Evolutionary conservation across 345 rosid species (phyloP).

Genomic region (Camelina laxa): DNA sequence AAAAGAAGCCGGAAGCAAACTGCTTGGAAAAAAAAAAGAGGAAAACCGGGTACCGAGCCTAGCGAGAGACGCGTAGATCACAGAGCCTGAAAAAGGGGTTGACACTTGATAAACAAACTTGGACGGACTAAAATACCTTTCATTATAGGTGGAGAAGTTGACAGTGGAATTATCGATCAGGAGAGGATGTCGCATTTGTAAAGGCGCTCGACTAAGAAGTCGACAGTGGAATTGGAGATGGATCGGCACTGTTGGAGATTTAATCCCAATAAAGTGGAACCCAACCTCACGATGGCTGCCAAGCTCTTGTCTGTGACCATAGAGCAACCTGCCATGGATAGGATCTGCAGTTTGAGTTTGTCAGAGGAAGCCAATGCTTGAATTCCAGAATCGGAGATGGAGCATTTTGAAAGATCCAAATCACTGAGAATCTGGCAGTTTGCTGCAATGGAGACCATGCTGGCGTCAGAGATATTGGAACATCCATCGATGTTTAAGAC

Average conservation of each 20-base stretch:
- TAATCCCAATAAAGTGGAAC: constrained; percentile 72
- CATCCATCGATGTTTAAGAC: constrained; percentile 78
- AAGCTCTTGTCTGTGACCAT: constrained; percentile 70
- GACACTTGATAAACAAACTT: constrained; percentile 58
- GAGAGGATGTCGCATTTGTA: constrained; percentile 89
- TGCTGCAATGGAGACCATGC: constrained; percentile 67
- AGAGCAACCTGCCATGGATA: constrained; percentile 75
- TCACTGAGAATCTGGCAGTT: constrained; percentile 76
- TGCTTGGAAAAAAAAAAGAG: constrained; percentile 34
- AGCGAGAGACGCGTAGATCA: constrained; percentile 24
- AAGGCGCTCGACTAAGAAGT: constrained; percentile 63
- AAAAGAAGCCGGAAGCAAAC: constrained; percentile 52
- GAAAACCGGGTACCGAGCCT: constrained; percentile 39
- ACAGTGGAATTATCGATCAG: constrained; percentile 43
- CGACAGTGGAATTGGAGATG: constrained; percentile 57
- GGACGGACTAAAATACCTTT: constrained; percentile 51
- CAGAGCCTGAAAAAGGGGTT: constrained; percentile 42
- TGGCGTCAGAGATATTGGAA: constrained; percentile 62
- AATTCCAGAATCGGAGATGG: constrained; percentile 67
- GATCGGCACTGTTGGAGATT: constrained; percentile 81
- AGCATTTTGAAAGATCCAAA: constrained; percentile 76
- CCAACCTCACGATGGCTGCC: constrained; percentile 58
- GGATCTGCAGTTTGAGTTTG: constrained; percentile 69
- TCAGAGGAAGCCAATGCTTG: constrained; percentile 59
- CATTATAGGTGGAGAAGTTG: constrained; percentile 12